Evolutionary conservation across 495 filamentous ascomycete species (phyloP), one percentile per base, ranked within the genome.

Genomic region (Podospora didyma): DNA sequence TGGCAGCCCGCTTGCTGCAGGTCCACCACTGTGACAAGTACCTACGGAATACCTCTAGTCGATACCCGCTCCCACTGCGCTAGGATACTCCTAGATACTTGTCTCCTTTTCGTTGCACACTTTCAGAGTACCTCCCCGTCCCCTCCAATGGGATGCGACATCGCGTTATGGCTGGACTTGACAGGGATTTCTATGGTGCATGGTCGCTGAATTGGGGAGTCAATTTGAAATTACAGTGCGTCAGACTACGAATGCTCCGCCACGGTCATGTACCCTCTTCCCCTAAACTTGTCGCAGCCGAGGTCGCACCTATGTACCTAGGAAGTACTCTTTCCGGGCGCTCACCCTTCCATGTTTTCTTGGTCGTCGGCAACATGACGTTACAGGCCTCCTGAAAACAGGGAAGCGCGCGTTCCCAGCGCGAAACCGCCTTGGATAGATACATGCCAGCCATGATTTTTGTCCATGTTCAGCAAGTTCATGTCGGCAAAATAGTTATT

Each of bases 201-300:
- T 26, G 49, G 49, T n/a, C 51, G 45, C 49, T 48, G 54, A 47
- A 20, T 49, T 51, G 20, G 56, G n/a, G 52, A 37, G 54, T 26
- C 51, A 55, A 55, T 24, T 37, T 39, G 57, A 63, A 44, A 63
- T 65, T 62, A 42, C 46, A 57, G 50, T 56, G 54, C 61, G 50
- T 62, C 52, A 60, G 57, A 47, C 16, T 57, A 24, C 17, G 2
- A n/a, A 12, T 48, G 52, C 63, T 65, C 60, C 63, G 60, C 63
- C 60, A 65, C 63, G 22, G 17, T 28, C 14, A 41, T 22, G 58
- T 56, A 55, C 53, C 49, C 24, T 59, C 31, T 49, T 21, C 56
- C 46, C 62, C 54, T 59, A 57, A 65, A 45, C 52, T 21, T 31
- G 31, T 46, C 21, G 24, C 56, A 21, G 19, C 51, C 49, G 44